Evolutionary conservation across 2,329 filamentous ascomycete species (phyloP), one percentile per base, ranked within the genome.

Genomic region (Aspergillus bombycis): DNA sequence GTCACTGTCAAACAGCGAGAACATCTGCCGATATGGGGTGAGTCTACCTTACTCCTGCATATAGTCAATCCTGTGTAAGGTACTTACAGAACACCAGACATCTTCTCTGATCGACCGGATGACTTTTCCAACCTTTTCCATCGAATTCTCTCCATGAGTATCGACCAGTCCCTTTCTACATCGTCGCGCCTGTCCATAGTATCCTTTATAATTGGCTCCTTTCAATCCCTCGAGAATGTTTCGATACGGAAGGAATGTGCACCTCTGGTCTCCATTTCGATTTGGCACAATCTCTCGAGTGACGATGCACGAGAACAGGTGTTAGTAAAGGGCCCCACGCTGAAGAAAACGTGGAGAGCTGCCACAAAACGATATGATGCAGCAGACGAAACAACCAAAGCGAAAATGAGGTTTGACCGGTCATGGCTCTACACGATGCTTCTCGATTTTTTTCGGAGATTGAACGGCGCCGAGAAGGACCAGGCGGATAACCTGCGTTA

Each of bases 161-260:
- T 95, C 70, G 91, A 94, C 74, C 82, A 80, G 65, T 89, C 89
- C 2, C 79, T 93, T 23, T 84, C 89, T 26, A 80, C 85, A 43
- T 81, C 84, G 32, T 85, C 97, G 60, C 88, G 92, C 65, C 91
- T 91, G 10, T 89, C 96, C 58, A 86, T 98, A n/a, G 82, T 99
- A 26, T 91, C 88, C 28, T 98, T 98, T 78, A 85, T 98, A 66
- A 96, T 96, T 57, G 88, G 90, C 68, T 92, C 94, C 41, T 99
- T 97, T 75, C 94, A 98, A 77, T 97, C 93, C 54, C 84, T 99
- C 36, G 96, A 99, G 76, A 94, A 89, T 74, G 86, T 87, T 43
- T 86, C 96, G 61, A 91, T 99, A 57, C 89, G 95, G 66, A 98
- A 97, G 77, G 95, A 99, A 82, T 98, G 95, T 78, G 95, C 94